Base-by-base conservation (phyloP, 345 rosid species). In the Pistacia vera region DNA sequence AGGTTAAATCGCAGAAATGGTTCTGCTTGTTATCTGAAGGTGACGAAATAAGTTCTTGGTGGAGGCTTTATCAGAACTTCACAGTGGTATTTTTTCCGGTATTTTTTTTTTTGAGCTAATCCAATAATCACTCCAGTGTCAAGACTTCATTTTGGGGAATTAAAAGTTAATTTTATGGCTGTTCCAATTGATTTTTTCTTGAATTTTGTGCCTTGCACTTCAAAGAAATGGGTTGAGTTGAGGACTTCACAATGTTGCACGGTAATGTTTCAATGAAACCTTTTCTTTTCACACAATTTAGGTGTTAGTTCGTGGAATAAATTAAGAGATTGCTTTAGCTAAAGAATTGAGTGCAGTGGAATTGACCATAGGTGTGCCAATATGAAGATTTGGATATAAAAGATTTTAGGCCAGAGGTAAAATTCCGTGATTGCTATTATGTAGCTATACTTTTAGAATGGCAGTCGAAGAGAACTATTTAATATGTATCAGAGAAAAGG, bases 41-140 rank as follows among this genome's bases (percentile, higher is more conserved):
- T 72, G 79, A 79, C 70, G 71, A 86, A 90, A 86, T 86, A 86
- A 88, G 75, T 71, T 71, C 28, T n/a, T 52, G 71, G 79, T 51
- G 57, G 73, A 60, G 83, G 75, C 77, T 68, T 81, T 79, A 62
- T 78, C 72, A 67, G 48, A 67, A 72, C 75, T 54, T 81, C 46
- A 20, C 46, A 25, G 2, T 25, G 68, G 46, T 66, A 74, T 66
- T 76, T 14, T 33, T 63, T 20, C 28, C 68, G 74, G 62, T 30
- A 2, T 5, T 41, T 5, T 41, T 5, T 41, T 76, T 68, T 81
- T 81, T 72, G 78, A 80, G 79, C 70, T 38, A 57, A 59, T 74
- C 58, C 55, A 82, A 87, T 85, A 85, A 87, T 75, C 78, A 35
- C 63, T 80, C 49, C 49, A 12, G 55, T 66, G 28, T 75, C 63